Base-by-base conservation (phyloP, 345 rosid genomes). In the Streptanthus diversifolius region DNA sequence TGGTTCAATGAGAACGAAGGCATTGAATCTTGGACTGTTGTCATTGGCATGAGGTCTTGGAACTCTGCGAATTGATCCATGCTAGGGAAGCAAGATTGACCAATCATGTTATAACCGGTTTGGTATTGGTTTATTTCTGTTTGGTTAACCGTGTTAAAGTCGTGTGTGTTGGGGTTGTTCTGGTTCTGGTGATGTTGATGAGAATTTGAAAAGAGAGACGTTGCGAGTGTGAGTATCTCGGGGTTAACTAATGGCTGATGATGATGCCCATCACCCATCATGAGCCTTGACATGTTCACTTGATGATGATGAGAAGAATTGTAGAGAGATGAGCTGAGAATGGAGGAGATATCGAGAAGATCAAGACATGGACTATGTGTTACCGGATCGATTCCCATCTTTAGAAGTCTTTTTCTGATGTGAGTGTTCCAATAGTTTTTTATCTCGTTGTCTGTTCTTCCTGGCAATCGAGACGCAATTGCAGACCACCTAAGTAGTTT, bases 371-470 rank as follows among this genome's bases (percentile, higher is more conserved):
- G 96, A 39, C 61, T 71, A 41, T 92, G 98, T 35, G 98, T 92
- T 0, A 83, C 83, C 6, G 98, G 98, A 59, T 92, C 98, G 12
- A 92, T 90, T 39, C 98, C 96, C 95, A 88, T 85, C 64, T 85
- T 80, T 2, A 88, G 19, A 1, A 92, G 85, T 44, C 73, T 85
- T 69, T 88, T 92, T 80, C 79, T 90, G 74, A 92, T 85, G 82
- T 80, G 92, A 39, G 98, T 92, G 81, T 92, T 92, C 98, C 98
- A 92, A 40, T 81, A 88, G 58, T 92, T 92, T 68, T 92, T 92
- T 22, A 92, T 90, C 74, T 90, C 98, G 36, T 92, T 92, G 53
- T 92, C 98, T 1, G 98, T 92, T 78, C 98, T 77, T 76, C 96
- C 96, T 0, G 95, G 96, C 56, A 92, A 78, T 3, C 84, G 85